Evolutionary conservation across 345 rosid genomes (phyloP), one percentile per base, ranked within the genome.

Genomic region (Populus davidiana): DNA sequence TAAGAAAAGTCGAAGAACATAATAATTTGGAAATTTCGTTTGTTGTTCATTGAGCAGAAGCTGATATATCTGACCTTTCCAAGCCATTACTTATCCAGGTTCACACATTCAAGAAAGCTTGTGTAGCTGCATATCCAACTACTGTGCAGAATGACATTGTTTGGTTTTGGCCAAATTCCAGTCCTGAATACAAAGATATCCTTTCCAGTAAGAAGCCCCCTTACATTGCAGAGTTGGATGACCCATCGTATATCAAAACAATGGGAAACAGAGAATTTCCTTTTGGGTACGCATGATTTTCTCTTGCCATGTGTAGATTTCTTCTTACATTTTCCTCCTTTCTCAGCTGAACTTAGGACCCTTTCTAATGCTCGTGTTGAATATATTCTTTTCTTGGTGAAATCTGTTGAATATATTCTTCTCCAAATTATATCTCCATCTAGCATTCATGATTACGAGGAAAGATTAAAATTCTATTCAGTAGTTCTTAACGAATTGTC

Each of bases 121-220:
- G 97, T 80, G 92, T 83, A 33, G 87, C 87, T 65, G 91, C 79
- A 69, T 94, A 94, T 80, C 97, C 98, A 25, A 87, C 86, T 81
- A 78, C 84, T 3, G 89, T 94, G 80, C 92, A 94, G 70, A 87
- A 92, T 80, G 94, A 86, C 43, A 88, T 94, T 21, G 81, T 94
- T 65, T 94, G 97, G 98, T 89, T 94, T 86, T 94, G 98, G 97
- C 96, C 98, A 10, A 92, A 89, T 69, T 23, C 78, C 54, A 93
- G 86, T 85, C 90, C 96, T 69, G 84, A 82, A 69, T 91, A 84
- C 88, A 92, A 86, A 82, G 89, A 94, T 67, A 87, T 90, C 59
- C 73, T 91, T 59, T 78, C 76, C 20, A 88, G 79, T 56, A 85
- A 90, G 69, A 87, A 85, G 70, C 98, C 98, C 31, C 98, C 97